Conservation (phyloP, 352 stramenopile genomes). For the Phytopythium ostracodes region DNA sequence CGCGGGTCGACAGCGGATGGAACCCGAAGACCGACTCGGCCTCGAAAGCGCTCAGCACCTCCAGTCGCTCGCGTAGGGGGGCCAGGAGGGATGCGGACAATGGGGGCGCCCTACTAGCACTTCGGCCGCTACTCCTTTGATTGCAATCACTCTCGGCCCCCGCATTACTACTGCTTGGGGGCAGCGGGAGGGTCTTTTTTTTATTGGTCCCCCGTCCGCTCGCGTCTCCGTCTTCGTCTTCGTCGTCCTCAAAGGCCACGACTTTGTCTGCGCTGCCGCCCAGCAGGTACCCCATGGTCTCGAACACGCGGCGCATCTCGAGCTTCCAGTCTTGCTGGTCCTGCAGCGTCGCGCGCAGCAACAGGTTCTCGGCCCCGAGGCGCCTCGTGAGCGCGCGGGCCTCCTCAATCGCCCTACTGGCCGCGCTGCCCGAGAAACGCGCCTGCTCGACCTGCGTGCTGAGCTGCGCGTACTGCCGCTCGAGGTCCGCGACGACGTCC, state of each 20-base stretch:
- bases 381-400: slow-evolving; percentile 30
- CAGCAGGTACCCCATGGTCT: slow-evolving; percentile 29
- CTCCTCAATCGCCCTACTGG: slow-evolving; percentile 15
- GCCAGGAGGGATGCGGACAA: background rate
- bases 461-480: slow-evolving; percentile 37
- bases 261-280: slow-evolving; percentile 11
- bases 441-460: slow-evolving; percentile 8
- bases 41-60: slow-evolving; percentile 26
- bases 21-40: slow-evolving; percentile 42
- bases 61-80: slow-evolving; percentile 5
- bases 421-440: background rate
- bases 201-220: too few species aligned
- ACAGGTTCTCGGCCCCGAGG: slow-evolving; percentile 51
- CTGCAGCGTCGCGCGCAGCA: slow-evolving; percentile 41
- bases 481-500: slow-evolving; percentile 30
- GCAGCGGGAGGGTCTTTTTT: background rate
- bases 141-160: background rate
- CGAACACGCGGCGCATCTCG: slow-evolving; percentile 40
- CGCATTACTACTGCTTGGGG: background rate
- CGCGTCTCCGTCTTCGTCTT: too few species aligned
- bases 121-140: too few species aligned
- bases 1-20: slow-evolving; percentile 16
- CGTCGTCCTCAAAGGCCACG: slow-evolving; percentile 14
- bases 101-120: background rate
- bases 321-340: slow-evolving; percentile 43